Base-by-base conservation (phyloP, 179 eudicot species). In the Corrigiola litoralis region DNA sequence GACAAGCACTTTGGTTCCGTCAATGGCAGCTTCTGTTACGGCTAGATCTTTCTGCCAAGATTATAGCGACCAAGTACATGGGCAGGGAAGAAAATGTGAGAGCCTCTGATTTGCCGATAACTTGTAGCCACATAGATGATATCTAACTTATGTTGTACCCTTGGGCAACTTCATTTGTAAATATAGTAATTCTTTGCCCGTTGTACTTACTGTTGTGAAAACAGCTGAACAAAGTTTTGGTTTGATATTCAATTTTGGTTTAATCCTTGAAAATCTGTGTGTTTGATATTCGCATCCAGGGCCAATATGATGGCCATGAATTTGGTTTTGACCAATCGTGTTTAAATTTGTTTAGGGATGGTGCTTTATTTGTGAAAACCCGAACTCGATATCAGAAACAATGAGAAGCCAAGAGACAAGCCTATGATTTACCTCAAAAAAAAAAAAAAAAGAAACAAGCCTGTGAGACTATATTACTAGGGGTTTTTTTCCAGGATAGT, bases 161-260 rank as follows among this genome's bases (percentile, higher is more conserved):
- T 51, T 53, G 25, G 41, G 51, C 61, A 46, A 53, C 60, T 50
- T 67, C 40, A 28, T 42, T 47, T 46, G 71, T 67, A 67, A 20
- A 67, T 45, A 45, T 55, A 31, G 63, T 56, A 56, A 17, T 67
- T 31, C 31, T 42, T 55, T 55, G 28, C 34, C 40, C 27, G 25
- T 25, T 32, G 23, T 1, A 4, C 18, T 5, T 65, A 17, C 1
- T 1, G 37, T 31, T 28, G 33, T 58, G 13, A 12, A 58, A 36
- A 21, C 21, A 3, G n/a, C 24, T 32, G 0, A n/a, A n/a, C n/a
- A 18, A 32, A 58, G 6, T 11, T 21, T 58, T 37, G 29, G 46
- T 28, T 4, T 23, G 25, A 36, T 6, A 5, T 7, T 2, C 34
- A 4, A 34, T 55, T 13, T 17, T 32, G 27, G n/a, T n/a, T n/a